phyloP scores from a whole-genome alignment of 805 yeast genomes.

The Nakazawaea ernobii region DNA sequence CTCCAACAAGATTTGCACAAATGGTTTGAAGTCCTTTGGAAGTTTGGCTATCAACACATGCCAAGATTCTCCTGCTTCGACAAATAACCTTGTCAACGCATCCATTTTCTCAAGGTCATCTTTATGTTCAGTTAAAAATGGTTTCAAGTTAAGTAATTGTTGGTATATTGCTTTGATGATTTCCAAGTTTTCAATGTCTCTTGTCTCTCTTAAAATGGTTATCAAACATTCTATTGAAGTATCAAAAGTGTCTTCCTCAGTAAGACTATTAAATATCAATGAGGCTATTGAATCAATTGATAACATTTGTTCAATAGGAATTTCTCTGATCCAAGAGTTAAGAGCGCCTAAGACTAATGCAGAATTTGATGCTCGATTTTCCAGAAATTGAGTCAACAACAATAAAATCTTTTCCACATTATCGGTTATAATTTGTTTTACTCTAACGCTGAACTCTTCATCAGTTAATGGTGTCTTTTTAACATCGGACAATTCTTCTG shows the following conservation, averaged over 20 bases:
- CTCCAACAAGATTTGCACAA: conserved; percentile 68
- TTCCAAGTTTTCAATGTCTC: conserved; percentile 61
- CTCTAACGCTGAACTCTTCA: conserved; percentile 68
- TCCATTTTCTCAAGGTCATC: conserved; percentile 65
- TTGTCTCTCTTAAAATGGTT: conserved; percentile 73
- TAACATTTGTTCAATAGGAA: conserved; percentile 67
- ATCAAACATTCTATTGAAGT: conserved; percentile 83
- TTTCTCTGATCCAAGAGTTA: conserved; percentile 87
- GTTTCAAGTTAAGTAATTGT: conserved; percentile 59
- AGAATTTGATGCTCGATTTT: conserved; percentile 19
- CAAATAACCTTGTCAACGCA: conserved; percentile 68
- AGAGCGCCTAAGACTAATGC: conserved; percentile 64
- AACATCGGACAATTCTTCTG: conserved; percentile 82
- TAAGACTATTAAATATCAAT: conserved; percentile 59
- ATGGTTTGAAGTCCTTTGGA: conserved; percentile 63
- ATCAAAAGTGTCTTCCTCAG: conserved; percentile 65
- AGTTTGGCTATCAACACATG: conserved; percentile 73
- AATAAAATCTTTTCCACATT: conserved; percentile 66
- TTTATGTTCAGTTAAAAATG: conserved; percentile 38
- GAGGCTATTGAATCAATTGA: conserved; percentile 57
- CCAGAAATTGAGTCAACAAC: conserved; percentile 50
- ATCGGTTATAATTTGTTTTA: conserved; percentile 53
- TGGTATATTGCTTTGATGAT: conserved; percentile 63
- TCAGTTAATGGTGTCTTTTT: conserved; percentile 75
- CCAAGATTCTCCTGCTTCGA: conserved; percentile 96